Conservation (phyloP, 2,329 filamentous ascomycete genomes). For the Fusarium foetens region DNA sequence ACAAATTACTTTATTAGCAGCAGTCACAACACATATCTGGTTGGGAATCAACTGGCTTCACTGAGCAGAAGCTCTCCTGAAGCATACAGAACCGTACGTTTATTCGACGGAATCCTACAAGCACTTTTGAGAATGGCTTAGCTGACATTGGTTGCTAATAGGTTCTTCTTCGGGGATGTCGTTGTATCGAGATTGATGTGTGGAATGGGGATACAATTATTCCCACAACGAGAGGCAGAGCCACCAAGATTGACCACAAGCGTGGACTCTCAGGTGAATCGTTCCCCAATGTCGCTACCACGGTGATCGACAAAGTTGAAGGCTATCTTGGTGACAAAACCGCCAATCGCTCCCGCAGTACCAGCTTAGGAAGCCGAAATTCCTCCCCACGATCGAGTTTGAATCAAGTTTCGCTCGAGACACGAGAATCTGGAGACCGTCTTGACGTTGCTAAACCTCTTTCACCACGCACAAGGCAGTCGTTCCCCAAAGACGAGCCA, state of each 20-base stretch:
- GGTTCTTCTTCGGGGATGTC: slow-evolving; percentile 80
- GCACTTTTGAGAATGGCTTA: background rate
- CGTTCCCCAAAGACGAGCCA: slow-evolving; percentile 68
- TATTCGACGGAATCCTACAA: background rate
- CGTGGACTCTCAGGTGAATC: slow-evolving; percentile 60
- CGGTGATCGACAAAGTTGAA: slow-evolving; percentile 51
- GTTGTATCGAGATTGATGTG: slow-evolving; percentile 94
- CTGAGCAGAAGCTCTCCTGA: slow-evolving; percentile 72
- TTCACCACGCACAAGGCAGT: slow-evolving; percentile 37
- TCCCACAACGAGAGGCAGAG: slow-evolving; percentile 50
- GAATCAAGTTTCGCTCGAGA: slow-evolving; percentile 41
- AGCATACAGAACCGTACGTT: slow-evolving; percentile 77
- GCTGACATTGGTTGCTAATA: slow-evolving; percentile 46
- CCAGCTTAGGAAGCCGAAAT: slow-evolving; percentile 52
- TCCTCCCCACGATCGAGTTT: slow-evolving; percentile 47
- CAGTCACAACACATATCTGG: slow-evolving; percentile 93
- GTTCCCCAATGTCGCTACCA: slow-evolving; percentile 57
- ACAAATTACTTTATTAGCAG: slow-evolving; percentile 95
- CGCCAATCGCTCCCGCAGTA: slow-evolving; percentile 51
- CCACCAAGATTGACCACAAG: slow-evolving; percentile 56
- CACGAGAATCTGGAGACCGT: slow-evolving; percentile 50
- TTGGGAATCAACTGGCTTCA: slow-evolving; percentile 85
- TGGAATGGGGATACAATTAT: slow-evolving; percentile 76
- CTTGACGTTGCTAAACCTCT: slow-evolving; percentile 46
- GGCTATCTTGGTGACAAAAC: slow-evolving; percentile 49